Evolutionary conservation across 179 eudicot species (phyloP).

Genomic region (Amaranthus tricolor): DNA sequence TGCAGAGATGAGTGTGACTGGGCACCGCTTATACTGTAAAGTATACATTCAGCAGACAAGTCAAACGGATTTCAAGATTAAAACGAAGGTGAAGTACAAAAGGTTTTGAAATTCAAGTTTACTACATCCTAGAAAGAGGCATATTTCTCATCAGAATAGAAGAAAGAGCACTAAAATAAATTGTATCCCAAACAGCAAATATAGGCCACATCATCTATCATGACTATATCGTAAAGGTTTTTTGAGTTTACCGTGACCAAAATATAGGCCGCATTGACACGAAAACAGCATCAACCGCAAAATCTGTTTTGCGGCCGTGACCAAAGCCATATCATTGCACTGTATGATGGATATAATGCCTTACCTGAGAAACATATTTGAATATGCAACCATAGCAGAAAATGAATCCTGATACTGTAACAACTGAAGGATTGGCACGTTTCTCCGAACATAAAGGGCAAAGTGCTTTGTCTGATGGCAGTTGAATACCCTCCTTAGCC

Average conservation of each 20-base stretch:
- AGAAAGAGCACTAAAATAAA: background rate
- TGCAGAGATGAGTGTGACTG: constrained; percentile 74
- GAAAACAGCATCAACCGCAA: background rate
- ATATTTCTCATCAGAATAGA: background rate
- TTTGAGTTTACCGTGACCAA: too few relatives aligned
- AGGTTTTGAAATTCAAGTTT: background rate
- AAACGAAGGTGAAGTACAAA: background rate
- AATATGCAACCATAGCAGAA: constrained; percentile 92
- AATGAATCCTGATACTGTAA: constrained; percentile 89
- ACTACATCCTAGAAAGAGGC: background rate
- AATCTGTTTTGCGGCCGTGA: background rate
- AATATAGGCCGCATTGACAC: too few relatives aligned
- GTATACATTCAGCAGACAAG: background rate
- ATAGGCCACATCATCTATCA: background rate
- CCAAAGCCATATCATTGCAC: background rate
- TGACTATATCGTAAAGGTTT: too few relatives aligned
- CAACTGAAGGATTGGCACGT: constrained; percentile 88
- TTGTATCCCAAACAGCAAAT: background rate
- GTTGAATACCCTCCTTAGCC: constrained; percentile 85
- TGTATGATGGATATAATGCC: constrained; percentile 11
- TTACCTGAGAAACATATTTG: constrained; percentile 89
- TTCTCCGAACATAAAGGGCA: constrained; percentile 86
- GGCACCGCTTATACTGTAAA: constrained; percentile 86
- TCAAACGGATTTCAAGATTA: background rate
- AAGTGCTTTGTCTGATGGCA: constrained; percentile 68